Evolutionary conservation across 2,329 filamentous ascomycete genomes (phyloP), one percentile per base, ranked within the genome.

Genomic region (Sporothrix luriei): DNA sequence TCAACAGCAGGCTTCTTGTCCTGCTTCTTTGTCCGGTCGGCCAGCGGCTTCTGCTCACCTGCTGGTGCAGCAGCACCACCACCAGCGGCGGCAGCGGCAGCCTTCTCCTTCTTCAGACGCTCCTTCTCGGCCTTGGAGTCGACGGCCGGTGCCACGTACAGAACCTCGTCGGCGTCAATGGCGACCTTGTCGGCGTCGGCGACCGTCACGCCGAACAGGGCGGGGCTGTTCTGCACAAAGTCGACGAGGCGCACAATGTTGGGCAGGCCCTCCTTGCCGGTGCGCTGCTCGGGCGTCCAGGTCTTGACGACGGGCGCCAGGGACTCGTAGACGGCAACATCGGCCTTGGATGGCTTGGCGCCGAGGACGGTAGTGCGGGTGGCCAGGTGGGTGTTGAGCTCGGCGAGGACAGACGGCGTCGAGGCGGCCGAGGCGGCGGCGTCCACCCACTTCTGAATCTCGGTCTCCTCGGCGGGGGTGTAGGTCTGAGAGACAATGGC

Each of bases 51-150:
- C 69, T 82, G 79, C 68, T 81, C 81, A 52, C 78, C 81, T 55
- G 81, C 82, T 33, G 80, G 19, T 14, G 71, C 80, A 11, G 71
- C 80, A 11, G 77, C 78, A 6, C 79, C 79, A 43, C 81, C 84
- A 11, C 84, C 85, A 2, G 85, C 86, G 0, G 85, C 85, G 1
- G 86, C 86, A 16, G 88, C 86, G n/a, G 87, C 88, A 40, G 90
- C 91, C 85, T 97, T 97, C 82, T 97, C 93, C 84, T 96, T 97
- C 90, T 97, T 97, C 81, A 94, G 87, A 62, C 91, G 89, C 85
- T 97, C 94, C 84, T 97, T 97, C 85, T 97, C 94, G 69, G 93
- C 93, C 85, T 96, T 97, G 76, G 91, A 88, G 74, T 97, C 93
- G 72, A 94, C 88, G 24, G 91, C 91, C 75, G 94, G 94, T 82